phyloP scores from a whole-genome alignment of 2,329 filamentous ascomycete genomes.

The Microsporum audouinii region DNA sequence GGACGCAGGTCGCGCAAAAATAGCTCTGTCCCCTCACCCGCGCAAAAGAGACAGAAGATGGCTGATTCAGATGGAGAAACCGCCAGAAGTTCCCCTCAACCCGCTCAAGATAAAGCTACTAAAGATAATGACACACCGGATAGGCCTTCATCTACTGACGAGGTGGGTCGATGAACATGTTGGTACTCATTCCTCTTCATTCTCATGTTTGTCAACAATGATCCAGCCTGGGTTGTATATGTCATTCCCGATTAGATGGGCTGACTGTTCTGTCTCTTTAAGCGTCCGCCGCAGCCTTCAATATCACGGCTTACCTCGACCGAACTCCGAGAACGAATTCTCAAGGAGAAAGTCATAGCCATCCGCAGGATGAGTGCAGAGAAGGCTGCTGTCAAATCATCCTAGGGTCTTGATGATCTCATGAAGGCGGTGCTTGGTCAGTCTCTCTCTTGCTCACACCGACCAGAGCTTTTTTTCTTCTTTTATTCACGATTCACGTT shows the following conservation, averaged over 20 bases:
- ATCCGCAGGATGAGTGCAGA: constrained; percentile 22
- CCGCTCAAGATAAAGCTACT: constrained; percentile 13
- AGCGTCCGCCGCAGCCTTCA: constrained; percentile 7
- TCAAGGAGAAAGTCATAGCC: constrained; percentile 29
- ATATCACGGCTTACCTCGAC: constrained; percentile 21
- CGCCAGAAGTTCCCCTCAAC: constrained; percentile 17
- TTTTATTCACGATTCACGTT: background rate
- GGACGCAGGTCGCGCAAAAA: constrained; percentile 32
- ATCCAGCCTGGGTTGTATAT: background rate
- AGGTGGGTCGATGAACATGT: constrained; percentile 23
- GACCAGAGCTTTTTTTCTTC: background rate
- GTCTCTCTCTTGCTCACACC: background rate
- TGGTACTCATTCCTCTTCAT: background rate
- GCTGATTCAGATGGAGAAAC: constrained; percentile 28
- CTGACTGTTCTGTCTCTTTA: background rate
- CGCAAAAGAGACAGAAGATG: constrained; percentile 33
- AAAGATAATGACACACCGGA: constrained; percentile 7
- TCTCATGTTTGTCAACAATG: background rate
- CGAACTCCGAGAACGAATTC: constrained; percentile 28
- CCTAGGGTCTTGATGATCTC: background rate
- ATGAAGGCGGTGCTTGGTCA: background rate
- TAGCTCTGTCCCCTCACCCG: constrained; percentile 32
- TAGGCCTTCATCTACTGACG: constrained; percentile 15
- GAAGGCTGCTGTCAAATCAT: background rate
- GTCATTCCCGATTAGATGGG: background rate